Evolutionary conservation across 2,329 filamentous ascomycete genomes (phyloP), one percentile per base, ranked within the genome.

Genomic region (Ustulina deusta): DNA sequence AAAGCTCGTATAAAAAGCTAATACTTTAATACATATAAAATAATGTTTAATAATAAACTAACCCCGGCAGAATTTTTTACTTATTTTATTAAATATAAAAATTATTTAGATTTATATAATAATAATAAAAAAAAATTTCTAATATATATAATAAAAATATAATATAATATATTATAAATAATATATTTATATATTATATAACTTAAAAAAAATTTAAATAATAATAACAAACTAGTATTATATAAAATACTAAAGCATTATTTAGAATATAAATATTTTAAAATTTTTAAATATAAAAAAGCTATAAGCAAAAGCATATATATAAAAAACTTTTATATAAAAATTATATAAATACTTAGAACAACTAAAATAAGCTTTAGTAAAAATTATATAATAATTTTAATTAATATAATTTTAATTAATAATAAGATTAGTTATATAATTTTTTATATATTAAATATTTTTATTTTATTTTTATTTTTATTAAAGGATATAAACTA

Each of bases 141-240:
- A 42, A 15, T 42, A 42, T 42, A 42, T 42, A 42, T 42, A 42
- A 42, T 42, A 42, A 42, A 42, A 15, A 15, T 42, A 15, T 42
- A 42, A 42, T 42, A 15, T 42, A 42, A 42, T 42, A 15, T 42
- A 5, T 42, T 15, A 42, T 42, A 42, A 42, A 42, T 15, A 42
- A 42, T 42, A 42, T 42, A 42, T 42, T 42, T 42, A 42, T 42
- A 42, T 42, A 42, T 42, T 42, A 42, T 42, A 42, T 42, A 42
- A 42, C 17, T 4, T 15, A 42, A 42, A 10, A 42, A 42, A 42
- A 42, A 42, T 15, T 42, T 42, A 42, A 5, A 42, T 42, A 42
- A 42, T 42, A 42, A 42, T 42, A 42, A 42, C n/a, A n/a, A n/a
- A n/a, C n/a, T n/a, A n/a, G n/a, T n/a, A n/a, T n/a, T n/a, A n/a